phyloP scores from a whole-genome alignment of 768 basidiomycete species.

The Tubosaeta sp. region DNA sequence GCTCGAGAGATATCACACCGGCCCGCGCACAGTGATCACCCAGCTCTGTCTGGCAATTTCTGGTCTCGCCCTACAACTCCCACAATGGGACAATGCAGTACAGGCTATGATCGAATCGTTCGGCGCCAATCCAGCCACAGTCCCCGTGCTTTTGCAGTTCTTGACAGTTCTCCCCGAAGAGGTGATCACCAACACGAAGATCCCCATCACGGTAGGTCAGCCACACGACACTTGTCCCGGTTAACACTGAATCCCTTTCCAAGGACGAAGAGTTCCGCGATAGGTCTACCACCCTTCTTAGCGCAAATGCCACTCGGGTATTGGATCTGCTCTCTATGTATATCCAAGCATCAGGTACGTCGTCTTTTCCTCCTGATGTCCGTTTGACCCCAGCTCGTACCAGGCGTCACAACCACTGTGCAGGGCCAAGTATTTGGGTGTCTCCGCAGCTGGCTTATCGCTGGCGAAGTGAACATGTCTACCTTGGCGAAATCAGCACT shows the following conservation, averaged over 20 bases:
- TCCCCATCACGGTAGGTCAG: slow-evolving; percentile 77
- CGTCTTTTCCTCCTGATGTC: neutral
- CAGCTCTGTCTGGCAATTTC: slow-evolving; percentile 90
- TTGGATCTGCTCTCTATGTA: slow-evolving; percentile 83
- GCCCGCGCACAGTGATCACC: slow-evolving; percentile 79
- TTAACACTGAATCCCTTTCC: slow-evolving; percentile 5
- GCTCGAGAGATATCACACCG: slow-evolving; percentile 64
- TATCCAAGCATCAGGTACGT: slow-evolving; percentile 78
- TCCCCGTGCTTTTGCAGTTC: slow-evolving; percentile 83
- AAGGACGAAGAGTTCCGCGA: slow-evolving; percentile 76
- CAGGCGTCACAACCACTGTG: slow-evolving; percentile 78
- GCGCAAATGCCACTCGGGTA: slow-evolving; percentile 65
- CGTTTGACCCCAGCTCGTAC: neutral
- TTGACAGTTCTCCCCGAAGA: slow-evolving; percentile 91
- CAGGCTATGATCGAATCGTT: slow-evolving; percentile 78
- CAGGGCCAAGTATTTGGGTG: slow-evolving; percentile 82
- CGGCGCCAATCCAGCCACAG: slow-evolving; percentile 79
- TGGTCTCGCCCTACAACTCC: slow-evolving; percentile 86
- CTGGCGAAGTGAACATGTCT: slow-evolving; percentile 72
- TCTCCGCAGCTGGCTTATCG: slow-evolving; percentile 80
- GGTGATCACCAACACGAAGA: slow-evolving; percentile 73
- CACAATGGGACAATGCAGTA: slow-evolving; percentile 79
- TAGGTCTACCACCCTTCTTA: slow-evolving; percentile 56
- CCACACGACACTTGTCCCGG: neutral
- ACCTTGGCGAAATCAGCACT: slow-evolving; percentile 73